Evolutionary conservation across 352 stramenopile genomes (phyloP).

Genomic region (Phytophthora pluvialis): DNA sequence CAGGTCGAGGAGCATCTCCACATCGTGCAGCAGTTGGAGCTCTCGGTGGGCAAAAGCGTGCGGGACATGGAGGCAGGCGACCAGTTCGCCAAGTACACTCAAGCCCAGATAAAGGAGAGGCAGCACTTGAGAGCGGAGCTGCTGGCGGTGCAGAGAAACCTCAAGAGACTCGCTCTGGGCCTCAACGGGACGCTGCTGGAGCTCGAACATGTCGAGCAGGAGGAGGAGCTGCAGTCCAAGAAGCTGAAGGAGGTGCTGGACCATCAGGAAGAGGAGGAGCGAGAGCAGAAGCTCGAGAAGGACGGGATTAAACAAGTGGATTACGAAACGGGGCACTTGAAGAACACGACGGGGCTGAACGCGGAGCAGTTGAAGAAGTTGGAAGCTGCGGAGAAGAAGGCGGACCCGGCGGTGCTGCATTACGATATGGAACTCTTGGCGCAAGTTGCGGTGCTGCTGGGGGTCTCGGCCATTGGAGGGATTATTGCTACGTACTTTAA

Average conservation of each 20-base stretch:
- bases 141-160: conserved; percentile 53
- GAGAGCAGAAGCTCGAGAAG: conserved; percentile 81
- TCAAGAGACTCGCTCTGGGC: conserved; percentile 70
- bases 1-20: conserved; percentile 80
- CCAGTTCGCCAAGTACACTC: conserved; percentile 34
- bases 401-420: conserved; percentile 83
- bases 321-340: conserved; percentile 83
- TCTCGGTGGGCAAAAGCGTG: conserved; percentile 73
- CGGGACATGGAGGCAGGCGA: conserved; percentile 45
- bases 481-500: conserved; percentile 90
- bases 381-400: conserved; percentile 79
- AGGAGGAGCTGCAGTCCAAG: conserved; percentile 81
- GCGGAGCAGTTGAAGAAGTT: conserved; percentile 74
- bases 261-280: conserved; percentile 78
- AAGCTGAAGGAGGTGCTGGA: conserved; percentile 77
- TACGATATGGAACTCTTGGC: conserved; percentile 89
- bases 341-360: conserved; percentile 76
- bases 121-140: conserved; percentile 51
- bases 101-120: conserved; percentile 34
- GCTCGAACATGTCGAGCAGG: conserved; percentile 83
- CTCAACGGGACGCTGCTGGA: conserved; percentile 81
- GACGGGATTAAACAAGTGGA: conserved; percentile 84
- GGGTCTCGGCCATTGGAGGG: conserved; percentile 87
- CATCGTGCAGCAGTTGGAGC: conserved; percentile 75
- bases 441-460: conserved; percentile 83